These are phyloP conservation scores for Francoa sonchifolia DNA, from an alignment of 441 rosid genomes.

Conservation along the genomic window DNA sequence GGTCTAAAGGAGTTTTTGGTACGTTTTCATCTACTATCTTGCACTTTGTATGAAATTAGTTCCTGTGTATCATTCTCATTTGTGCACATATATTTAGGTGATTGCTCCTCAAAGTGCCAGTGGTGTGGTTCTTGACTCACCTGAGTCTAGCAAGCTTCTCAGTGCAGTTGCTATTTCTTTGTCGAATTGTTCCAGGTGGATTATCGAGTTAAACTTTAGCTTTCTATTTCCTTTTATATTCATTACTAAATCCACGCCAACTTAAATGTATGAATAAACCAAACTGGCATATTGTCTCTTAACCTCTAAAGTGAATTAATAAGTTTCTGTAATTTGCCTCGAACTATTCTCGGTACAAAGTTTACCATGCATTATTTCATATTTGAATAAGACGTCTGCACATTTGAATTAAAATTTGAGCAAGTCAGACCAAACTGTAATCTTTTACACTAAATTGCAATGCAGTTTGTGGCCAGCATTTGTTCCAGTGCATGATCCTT, in stretches of 20 bases:
- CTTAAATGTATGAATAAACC: background rate
- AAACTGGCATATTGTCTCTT: background rate
- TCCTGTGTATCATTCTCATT: slow-evolving; percentile 3
- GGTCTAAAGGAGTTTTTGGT: slow-evolving; percentile 95
- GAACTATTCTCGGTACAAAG: background rate
- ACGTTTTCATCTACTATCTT: slow-evolving; percentile 13
- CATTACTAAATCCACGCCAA: too few species aligned
- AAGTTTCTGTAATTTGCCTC: background rate
- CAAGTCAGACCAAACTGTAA: slow-evolving; percentile 5
- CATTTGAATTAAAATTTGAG: slow-evolving; percentile 8
- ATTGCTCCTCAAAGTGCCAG: slow-evolving; percentile 98
- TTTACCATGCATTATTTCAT: slow-evolving; percentile 7
- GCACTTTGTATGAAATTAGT: slow-evolving; percentile 4
- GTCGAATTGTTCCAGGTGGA: slow-evolving; percentile 85
- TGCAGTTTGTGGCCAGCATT: slow-evolving; percentile 94
- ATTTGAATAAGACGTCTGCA: slow-evolving; percentile 1
- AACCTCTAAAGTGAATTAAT: slow-evolving; percentile 1
- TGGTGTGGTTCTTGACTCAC: slow-evolving; percentile 88
- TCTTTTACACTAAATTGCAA: slow-evolving; percentile 13
- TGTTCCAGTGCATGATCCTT: slow-evolving; percentile 97
- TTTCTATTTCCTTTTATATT: slow-evolving; percentile 5
- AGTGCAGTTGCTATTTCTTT: slow-evolving; percentile 90
- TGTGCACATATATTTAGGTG: slow-evolving; percentile 34
- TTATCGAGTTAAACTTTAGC: slow-evolving; percentile 16
- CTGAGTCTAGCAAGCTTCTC: slow-evolving; percentile 89